Conservation (phyloP, 495 filamentous ascomycete species). For the Parathielavia hyrcaniae region DNA sequence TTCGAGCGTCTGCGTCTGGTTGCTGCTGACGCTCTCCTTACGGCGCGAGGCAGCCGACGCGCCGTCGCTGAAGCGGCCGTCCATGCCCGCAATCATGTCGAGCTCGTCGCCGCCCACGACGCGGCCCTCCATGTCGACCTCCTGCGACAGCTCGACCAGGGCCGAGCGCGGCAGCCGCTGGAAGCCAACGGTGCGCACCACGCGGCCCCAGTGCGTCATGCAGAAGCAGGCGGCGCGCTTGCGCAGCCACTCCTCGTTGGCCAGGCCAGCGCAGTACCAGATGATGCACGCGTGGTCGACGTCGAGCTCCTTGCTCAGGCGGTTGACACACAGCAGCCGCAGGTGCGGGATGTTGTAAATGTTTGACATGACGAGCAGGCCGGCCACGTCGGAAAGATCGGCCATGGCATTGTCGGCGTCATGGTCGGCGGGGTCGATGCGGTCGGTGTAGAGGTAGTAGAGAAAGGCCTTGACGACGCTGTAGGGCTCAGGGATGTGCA, state of each 20-base stretch:
- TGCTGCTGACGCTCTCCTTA: conserved; percentile 55
- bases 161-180: conserved; percentile 66
- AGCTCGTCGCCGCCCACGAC: conserved; percentile 79
- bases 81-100: conserved; percentile 64
- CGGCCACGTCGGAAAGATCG: conserved; percentile 77
- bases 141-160: conserved; percentile 84
- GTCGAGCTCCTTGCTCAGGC: conserved; percentile 82
- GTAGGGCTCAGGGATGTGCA: conserved; percentile 97
- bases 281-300: conserved; percentile 91
- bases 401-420: conserved; percentile 47
- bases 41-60: conserved; percentile 42
- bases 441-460: conserved; percentile 94
- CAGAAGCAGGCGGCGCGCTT: conserved; percentile 82
- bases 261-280: conserved; percentile 87
- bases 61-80: conserved; percentile 47
- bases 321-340: conserved; percentile 79
- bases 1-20: conserved; percentile 51
- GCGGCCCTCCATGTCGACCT: conserved; percentile 83
- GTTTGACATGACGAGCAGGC: conserved; percentile 95
- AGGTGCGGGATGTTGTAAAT: conserved; percentile 94
- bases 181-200: conserved; percentile 86
- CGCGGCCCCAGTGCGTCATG: conserved; percentile 87
- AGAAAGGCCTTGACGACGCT: conserved; percentile 89
- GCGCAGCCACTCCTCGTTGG: conserved; percentile 87
- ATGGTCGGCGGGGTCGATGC: conserved; percentile 55